Evolutionary conservation across 1,139 yeast species (phyloP), one percentile per base, ranked within the genome.

Genomic region (Diutina siamensis): DNA sequence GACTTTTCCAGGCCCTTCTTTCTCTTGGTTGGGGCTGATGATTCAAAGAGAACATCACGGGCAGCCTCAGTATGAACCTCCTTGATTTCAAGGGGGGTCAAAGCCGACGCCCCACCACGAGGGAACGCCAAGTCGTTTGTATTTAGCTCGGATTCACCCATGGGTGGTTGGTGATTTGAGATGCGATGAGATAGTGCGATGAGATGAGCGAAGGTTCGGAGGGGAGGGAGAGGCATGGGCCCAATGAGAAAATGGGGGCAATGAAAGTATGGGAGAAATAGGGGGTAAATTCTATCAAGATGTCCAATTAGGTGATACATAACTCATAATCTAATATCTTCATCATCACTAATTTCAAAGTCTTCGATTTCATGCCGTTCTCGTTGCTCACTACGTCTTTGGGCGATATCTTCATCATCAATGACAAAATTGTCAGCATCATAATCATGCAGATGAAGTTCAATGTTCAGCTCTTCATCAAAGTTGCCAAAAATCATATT

Each of bases 1-100:
- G 65, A 48, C 25, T 64, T 58, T 31, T 12, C 35, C 22, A 13
- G 27, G 13, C 17, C 4, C 25, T n/a, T 19, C 12, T 40, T 31
- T 7, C 27, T 21, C 35, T 28, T 21, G 25, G 15, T 10, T 3
- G 18, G 21, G 22, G 59, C 62, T 20, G 71, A 55, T 44, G 68
- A 63, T 55, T 78, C 89, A 54, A 84, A 84, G 47, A 86, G 68
- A 25, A 85, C 94, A 67, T 92, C 98, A 54, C 76, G 76, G 31
- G 89, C 80, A 41, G 94, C 98, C 61, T 92, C 95, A 58, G 87
- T 88, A 36, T 95, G 81, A 47, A 89, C 94, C 59, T 88, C 94
- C 61, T 88, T 88, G 54, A 87, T 80, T 64, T 92, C 99, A 53
- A 92, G 67, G 4, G 98, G 89, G 2, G 95, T 78, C 60, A 89